These are phyloP conservation scores for Boletus austroedulis DNA, from an alignment of 1,284 basidiomycete species.

Conservation along the genomic window DNA sequence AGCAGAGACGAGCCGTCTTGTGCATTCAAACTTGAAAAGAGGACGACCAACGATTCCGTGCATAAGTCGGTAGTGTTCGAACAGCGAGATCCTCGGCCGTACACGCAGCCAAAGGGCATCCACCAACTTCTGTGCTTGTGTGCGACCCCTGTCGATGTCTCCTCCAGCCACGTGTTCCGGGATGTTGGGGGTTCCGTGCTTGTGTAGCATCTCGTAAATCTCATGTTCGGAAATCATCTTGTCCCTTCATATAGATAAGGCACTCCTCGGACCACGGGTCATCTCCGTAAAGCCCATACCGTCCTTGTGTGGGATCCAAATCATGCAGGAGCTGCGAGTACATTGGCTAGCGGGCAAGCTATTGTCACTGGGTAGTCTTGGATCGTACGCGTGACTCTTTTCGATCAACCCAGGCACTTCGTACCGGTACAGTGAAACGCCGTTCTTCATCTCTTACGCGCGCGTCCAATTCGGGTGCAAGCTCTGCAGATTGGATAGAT, in stretches of 20 bases:
- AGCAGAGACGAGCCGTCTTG: not conserved
- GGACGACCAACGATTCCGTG: not conserved
- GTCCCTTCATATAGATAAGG: not conserved
- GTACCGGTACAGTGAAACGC: not conserved
- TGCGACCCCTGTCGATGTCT: not conserved
- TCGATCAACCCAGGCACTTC: not conserved
- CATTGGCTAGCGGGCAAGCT: not conserved
- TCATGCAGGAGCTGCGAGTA: slow-evolving; percentile 4
- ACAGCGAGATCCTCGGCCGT: not conserved
- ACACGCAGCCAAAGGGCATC: slow-evolving; percentile 7
- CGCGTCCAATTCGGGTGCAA: not conserved
- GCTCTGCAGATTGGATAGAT: too few relatives aligned
- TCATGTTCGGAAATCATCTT: slow-evolving; percentile 15
- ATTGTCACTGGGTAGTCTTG: not conserved
- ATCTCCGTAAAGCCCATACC: not conserved
- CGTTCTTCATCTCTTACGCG: not conserved
- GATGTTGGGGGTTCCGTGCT: slow-evolving; percentile 1
- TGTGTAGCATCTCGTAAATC: slow-evolving; percentile 20
- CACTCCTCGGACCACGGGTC: not conserved
- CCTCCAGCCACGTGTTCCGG: not conserved
- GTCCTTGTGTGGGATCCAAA: not conserved
- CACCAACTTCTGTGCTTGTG: too few relatives aligned
- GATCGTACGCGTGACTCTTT: not conserved
- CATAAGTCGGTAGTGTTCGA: slow-evolving; percentile 3
- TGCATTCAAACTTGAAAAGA: not conserved